These are phyloP conservation scores for Xylaria sp. DNA, from an alignment of 2,329 filamentous ascomycete species.

Conservation along the genomic window DNA sequence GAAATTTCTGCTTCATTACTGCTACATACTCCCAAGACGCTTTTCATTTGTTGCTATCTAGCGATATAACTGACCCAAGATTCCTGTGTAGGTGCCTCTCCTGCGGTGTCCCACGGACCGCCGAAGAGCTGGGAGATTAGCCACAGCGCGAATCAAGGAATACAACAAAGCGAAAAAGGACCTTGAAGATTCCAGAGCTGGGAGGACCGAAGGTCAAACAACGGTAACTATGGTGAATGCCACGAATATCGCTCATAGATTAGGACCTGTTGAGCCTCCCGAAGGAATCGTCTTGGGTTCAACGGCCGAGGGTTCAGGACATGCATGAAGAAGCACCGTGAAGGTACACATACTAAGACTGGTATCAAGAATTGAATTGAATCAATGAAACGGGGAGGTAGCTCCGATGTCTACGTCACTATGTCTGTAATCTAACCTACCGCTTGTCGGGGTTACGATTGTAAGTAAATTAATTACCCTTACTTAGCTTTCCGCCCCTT, in stretches of 20 bases:
- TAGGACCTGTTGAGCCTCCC: conserved; percentile 44
- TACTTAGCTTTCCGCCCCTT: not conserved
- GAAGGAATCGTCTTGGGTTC: conserved; percentile 37
- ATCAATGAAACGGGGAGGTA: not conserved
- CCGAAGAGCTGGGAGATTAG: conserved; percentile 55
- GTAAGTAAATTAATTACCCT: not conserved
- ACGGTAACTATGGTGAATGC: conserved; percentile 32
- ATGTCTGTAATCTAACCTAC: not conserved
- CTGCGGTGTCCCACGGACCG: conserved; percentile 59
- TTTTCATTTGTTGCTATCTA: not conserved
- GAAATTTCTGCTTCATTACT: not conserved
- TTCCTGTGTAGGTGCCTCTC: conserved; percentile 52
- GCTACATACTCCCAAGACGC: too few species aligned
- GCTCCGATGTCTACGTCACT: not conserved
- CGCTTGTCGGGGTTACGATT: not conserved
- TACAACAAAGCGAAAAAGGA: conserved; percentile 57
- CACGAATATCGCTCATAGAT: conserved; percentile 41
- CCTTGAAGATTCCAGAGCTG: conserved; percentile 39
- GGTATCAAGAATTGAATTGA: not conserved
- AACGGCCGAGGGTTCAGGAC: not conserved
- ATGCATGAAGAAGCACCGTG: not conserved
- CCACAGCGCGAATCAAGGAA: conserved; percentile 55
- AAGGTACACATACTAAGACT: not conserved
- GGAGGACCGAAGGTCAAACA: not conserved
- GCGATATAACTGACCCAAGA: not conserved